Conservation (phyloP, 306 rosid species). For the Potentilla sterilis region DNA sequence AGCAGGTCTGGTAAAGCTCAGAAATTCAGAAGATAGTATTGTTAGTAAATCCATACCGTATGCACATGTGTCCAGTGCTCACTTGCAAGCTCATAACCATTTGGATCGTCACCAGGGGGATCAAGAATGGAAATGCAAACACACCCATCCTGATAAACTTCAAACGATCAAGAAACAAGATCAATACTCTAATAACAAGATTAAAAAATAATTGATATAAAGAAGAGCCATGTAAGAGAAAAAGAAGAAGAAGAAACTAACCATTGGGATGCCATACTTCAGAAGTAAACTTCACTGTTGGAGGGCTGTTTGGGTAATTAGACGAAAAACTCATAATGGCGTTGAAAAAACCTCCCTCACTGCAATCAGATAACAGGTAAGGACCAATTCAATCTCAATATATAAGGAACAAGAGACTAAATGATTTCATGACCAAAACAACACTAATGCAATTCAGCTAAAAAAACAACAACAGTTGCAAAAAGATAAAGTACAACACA, state of each 20-base stretch:
- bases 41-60: constrained; percentile 50
- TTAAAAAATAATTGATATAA: neutral
- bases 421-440: neutral
- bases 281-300: constrained; percentile 79
- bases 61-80: constrained; percentile 99
- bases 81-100: constrained; percentile 97
- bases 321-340: constrained; percentile 93
- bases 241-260: constrained; percentile 35
- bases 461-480: constrained; percentile 6
- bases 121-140: constrained; percentile 98
- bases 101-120: constrained; percentile 98
- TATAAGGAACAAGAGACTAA: neutral
- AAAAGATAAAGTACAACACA: neutral
- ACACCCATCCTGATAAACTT: constrained; percentile 97
- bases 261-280: constrained; percentile 98
- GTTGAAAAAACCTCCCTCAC: constrained; percentile 97
- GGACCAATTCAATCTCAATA: neutral
- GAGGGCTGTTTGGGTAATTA: constrained; percentile 96
- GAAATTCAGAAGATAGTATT: neutral
- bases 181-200: constrained; percentile 21
- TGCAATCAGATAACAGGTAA: constrained; percentile 32
- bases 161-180: constrained; percentile 24
- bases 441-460: neutral
- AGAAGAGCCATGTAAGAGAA: neutral
- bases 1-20: neutral